Conservation (phyloP, 495 filamentous ascomycete genomes). For the Penicillium cosmopolitanum region DNA sequence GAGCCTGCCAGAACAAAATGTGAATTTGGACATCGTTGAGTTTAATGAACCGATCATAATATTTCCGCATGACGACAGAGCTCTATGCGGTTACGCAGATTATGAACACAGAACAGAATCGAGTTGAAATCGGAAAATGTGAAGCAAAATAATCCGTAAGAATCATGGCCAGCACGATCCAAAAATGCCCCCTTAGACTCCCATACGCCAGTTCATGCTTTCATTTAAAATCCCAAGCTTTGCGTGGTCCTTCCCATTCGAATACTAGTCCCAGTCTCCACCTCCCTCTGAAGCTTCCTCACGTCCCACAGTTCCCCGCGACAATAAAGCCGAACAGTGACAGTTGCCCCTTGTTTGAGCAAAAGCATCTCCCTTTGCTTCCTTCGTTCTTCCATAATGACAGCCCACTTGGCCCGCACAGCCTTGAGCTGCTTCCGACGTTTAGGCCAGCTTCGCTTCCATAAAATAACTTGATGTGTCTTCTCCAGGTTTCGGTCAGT, state of each 20-base stretch:
- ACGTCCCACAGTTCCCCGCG: constrained; percentile 21
- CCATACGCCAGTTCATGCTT: background rate
- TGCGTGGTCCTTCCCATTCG: constrained; percentile 10
- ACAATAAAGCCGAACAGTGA: constrained; percentile 28
- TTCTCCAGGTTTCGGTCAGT: constrained; percentile 24
- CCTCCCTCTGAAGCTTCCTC: constrained; percentile 14
- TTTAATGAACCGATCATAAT: too few species aligned
- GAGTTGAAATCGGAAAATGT: background rate
- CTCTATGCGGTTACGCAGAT: background rate
- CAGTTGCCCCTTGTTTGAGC: constrained; percentile 13
- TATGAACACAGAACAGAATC: background rate
- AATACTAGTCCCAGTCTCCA: background rate
- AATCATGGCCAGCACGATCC: background rate
- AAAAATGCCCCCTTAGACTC: background rate
- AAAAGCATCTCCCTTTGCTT: constrained; percentile 24
- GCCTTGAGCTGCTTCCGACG: constrained; percentile 22
- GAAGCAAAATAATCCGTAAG: background rate
- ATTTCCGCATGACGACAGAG: too few species aligned
- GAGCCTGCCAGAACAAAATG: too few species aligned
- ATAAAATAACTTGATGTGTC: constrained; percentile 27
- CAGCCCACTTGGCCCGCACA: constrained; percentile 26
- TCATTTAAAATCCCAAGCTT: constrained; percentile 17
- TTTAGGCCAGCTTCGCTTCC: constrained; percentile 23
- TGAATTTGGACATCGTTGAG: too few species aligned
- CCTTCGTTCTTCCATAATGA: constrained; percentile 33